Percentiles rank a stretch among this genome's conserved stretches.
Conservation (phyloP, 495 filamentous ascomycete genomes). For the Parachaetomium inaequale region DNA sequence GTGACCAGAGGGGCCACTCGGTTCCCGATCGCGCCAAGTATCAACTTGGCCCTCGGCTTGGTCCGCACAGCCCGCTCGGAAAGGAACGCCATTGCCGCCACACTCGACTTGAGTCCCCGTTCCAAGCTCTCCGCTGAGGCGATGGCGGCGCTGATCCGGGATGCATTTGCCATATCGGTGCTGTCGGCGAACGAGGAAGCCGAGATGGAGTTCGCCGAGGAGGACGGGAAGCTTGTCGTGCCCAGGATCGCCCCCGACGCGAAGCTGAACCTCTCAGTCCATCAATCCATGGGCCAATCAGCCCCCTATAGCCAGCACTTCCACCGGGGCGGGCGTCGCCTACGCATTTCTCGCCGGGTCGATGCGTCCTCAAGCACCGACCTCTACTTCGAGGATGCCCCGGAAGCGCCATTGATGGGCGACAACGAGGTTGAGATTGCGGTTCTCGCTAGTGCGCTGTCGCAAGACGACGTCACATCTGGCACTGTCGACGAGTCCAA, state of each 20-base stretch:
- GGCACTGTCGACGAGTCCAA: conserved; percentile 36
- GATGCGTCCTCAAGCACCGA: conserved; percentile 5
- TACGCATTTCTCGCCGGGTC: conserved; percentile 21
- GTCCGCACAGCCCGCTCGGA: conserved; percentile 42
- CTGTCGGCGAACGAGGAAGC: conserved; percentile 21
- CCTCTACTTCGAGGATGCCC: conserved; percentile 34
- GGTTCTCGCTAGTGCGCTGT: conserved; percentile 32
- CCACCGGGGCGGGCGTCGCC: conserved; percentile 26
- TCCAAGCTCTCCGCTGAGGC: conserved; percentile 26
- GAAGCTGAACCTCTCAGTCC: conserved; percentile 36
- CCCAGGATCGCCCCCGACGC: conserved; percentile 40
- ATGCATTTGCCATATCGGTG: conserved; percentile 31
- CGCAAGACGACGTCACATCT: conserved; percentile 38
- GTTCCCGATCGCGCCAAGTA: conserved; percentile 32
- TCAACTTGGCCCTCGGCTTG: conserved; percentile 38
- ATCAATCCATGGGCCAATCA: conserved; percentile 33
- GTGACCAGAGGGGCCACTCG: conserved; percentile 41
- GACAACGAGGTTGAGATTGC: conserved; percentile 42
- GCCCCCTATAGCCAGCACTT: conserved; percentile 36
- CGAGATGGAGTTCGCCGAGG: conserved; percentile 41
- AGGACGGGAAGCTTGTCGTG: conserved; percentile 33
- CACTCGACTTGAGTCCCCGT: conserved; percentile 35
- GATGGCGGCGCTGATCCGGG: conserved; percentile 29
- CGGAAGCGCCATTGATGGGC: conserved; percentile 20
- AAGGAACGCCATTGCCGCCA: conserved; percentile 29